Evolutionary conservation across 2,329 filamentous ascomycete genomes (phyloP).

Genomic region (Ophiosphaerella korrae): DNA sequence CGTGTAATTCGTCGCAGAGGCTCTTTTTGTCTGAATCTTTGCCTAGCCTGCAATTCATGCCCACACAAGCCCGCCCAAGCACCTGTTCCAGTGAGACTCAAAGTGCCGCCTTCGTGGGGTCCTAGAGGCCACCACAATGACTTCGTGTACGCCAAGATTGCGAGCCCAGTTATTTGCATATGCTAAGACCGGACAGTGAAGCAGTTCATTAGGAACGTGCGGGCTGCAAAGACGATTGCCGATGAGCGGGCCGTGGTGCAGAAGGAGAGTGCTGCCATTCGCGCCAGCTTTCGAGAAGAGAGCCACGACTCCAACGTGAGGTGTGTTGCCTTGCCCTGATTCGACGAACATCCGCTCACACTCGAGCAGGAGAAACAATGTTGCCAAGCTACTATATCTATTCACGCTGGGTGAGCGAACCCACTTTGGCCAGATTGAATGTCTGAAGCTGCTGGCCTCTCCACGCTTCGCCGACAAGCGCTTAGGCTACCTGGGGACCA

Average conservation of each 20-base stretch:
- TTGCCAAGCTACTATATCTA: slow-evolving; percentile 95
- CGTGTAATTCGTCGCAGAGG: slow-evolving; percentile 5
- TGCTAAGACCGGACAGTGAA: slow-evolving; percentile 71
- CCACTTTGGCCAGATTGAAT: slow-evolving; percentile 99
- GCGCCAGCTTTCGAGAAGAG: slow-evolving; percentile 97
- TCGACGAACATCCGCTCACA: slow-evolving; percentile 26
- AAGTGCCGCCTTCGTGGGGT: slow-evolving; percentile 51
- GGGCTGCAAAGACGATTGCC: slow-evolving; percentile 97
- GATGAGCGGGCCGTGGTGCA: slow-evolving; percentile 98
- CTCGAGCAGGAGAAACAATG: slow-evolving; percentile 84
- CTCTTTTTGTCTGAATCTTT: slow-evolving; percentile 2
- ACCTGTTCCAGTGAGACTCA: slow-evolving; percentile 17
- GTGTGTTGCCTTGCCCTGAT: slow-evolving; percentile 56
- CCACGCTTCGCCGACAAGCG: slow-evolving; percentile 98
- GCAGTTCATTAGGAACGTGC: slow-evolving; percentile 99
- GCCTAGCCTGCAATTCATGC: not conserved
- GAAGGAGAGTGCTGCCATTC: slow-evolving; percentile 97
- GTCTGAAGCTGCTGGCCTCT: slow-evolving; percentile 93
- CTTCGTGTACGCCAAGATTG: slow-evolving; percentile 57
- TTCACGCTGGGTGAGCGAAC: slow-evolving; percentile 97
- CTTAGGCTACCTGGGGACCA: slow-evolving; percentile 92
- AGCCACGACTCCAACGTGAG: slow-evolving; percentile 88
- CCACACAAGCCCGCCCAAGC: slow-evolving; percentile 1
- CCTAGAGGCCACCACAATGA: slow-evolving; percentile 59
- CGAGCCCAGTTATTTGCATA: slow-evolving; percentile 21